Conservation (phyloP, 148 eudicot genomes). For the Bassia scoparia region DNA sequence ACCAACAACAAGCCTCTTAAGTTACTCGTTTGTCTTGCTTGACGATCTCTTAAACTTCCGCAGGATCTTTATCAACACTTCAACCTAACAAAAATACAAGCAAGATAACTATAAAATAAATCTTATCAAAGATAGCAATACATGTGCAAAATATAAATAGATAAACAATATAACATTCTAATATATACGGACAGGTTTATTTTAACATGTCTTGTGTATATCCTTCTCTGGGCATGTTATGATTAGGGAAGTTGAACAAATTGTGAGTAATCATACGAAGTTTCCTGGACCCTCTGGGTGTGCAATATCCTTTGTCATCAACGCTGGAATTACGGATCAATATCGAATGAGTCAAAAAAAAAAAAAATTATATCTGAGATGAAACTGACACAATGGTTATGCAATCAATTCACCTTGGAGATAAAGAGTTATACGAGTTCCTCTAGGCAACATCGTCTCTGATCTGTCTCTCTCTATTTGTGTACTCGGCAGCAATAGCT, state of each 20-base stretch:
- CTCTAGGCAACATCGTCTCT: constrained; percentile 80
- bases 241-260: constrained; percentile 95
- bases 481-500: constrained; percentile 78
- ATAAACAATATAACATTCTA: neutral
- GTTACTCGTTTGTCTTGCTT: constrained; percentile 56
- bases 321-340: constrained; percentile 36
- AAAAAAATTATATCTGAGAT: neutral
- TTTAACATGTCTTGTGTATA: constrained; percentile 81
- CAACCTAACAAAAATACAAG: constrained; percentile 49
- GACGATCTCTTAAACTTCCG: constrained; percentile 54
- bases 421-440: constrained; percentile 72
- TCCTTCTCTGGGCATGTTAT: constrained; percentile 96
- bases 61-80: constrained; percentile 90
- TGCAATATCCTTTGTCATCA: constrained; percentile 85
- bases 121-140: no score
- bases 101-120: neutral
- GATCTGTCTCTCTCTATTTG: constrained; percentile 82
- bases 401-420: constrained; percentile 58
- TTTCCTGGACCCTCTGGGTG: constrained; percentile 87
- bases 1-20: neutral
- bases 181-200: neutral
- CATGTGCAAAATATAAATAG: neutral
- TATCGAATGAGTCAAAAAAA: neutral
- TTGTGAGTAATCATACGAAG: constrained; percentile 90
- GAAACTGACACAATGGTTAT: neutral